phyloP scores from a whole-genome alignment of 2,329 filamentous ascomycete genomes.

The Ophiosphaerella korrae region DNA sequence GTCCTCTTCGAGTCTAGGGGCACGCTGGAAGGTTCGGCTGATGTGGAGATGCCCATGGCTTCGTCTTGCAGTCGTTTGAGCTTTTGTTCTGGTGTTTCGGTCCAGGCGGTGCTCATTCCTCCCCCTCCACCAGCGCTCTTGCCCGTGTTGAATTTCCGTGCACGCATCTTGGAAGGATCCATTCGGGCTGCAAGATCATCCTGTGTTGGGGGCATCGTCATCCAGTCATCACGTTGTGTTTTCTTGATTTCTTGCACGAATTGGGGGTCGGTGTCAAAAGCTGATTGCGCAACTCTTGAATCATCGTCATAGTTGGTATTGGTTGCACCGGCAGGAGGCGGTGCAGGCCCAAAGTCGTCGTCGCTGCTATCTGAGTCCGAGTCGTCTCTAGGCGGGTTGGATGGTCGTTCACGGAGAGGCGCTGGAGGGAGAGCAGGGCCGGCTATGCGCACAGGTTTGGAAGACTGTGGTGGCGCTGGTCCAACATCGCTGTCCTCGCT shows the following conservation, averaged over 20 bases:
- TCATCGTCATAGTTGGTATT: slow-evolving; percentile 17
- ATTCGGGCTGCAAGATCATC: slow-evolving; percentile 63
- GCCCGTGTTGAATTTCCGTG: slow-evolving; percentile 80
- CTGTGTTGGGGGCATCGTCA: slow-evolving; percentile 57
- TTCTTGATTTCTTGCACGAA: slow-evolving; percentile 46
- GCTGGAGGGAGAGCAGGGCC: slow-evolving; percentile 62
- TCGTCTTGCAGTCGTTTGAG: slow-evolving; percentile 78
- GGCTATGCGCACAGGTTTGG: slow-evolving; percentile 48
- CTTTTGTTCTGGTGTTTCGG: slow-evolving; percentile 89
- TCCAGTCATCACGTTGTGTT: slow-evolving; percentile 73
- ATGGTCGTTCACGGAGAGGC: slow-evolving; percentile 53
- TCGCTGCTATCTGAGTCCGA: slow-evolving; percentile 46
- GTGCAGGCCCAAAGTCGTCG: slow-evolving; percentile 54
- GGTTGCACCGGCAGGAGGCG: slow-evolving; percentile 41
- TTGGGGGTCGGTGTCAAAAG: slow-evolving; percentile 40
- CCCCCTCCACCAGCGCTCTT: slow-evolving; percentile 59
- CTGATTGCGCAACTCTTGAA: slow-evolving; percentile 23
- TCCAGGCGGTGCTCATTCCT: slow-evolving; percentile 74
- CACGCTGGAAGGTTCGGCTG: slow-evolving; percentile 35
- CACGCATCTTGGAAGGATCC: slow-evolving; percentile 83
- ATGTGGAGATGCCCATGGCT: slow-evolving; percentile 71
- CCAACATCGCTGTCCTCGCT: slow-evolving; percentile 35
- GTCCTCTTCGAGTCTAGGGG: slow-evolving; percentile 38
- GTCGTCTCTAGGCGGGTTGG: slow-evolving; percentile 43
- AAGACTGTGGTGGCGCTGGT: slow-evolving; percentile 52